These are phyloP conservation scores for Coemansia sp. DNA, from an alignment of 192 early-diverging fungal genomes.

Conservation along the genomic window DNA sequence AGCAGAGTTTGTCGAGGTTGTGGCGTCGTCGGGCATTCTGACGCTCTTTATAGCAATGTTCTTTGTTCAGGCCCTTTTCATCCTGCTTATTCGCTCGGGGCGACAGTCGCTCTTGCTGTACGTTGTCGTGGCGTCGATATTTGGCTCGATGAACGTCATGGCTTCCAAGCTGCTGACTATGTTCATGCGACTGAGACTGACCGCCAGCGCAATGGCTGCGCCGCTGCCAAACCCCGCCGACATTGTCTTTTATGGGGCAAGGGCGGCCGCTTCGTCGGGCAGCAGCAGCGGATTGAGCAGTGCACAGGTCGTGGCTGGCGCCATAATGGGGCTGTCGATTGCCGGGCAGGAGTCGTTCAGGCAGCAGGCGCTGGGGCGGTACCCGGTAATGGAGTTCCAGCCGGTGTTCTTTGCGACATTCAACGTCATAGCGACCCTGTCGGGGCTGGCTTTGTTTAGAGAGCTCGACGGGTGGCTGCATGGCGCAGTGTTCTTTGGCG, in stretches of 20 bases:
- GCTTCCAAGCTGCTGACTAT: constrained; percentile 50
- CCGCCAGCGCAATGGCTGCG: not conserved
- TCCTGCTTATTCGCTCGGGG: constrained; percentile 22
- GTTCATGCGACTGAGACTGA: constrained; percentile 33
- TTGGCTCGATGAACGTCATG: constrained; percentile 54
- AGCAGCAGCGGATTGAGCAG: not conserved
- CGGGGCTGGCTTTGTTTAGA: constrained; percentile 41
- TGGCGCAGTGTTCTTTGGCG: constrained; percentile 27
- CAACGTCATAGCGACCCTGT: constrained; percentile 47
- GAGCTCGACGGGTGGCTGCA: constrained; percentile 42
- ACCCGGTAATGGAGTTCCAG: constrained; percentile 51
- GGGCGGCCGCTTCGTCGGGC: not conserved
- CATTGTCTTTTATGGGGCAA: constrained; percentile 39
- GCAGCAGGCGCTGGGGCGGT: constrained; percentile 52
- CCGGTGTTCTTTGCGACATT: constrained; percentile 54
- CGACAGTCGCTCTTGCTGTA: constrained; percentile 39
- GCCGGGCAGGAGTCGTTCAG: constrained; percentile 51
- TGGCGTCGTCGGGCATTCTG: constrained; percentile 37
- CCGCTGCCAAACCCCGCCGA: constrained; percentile 37
- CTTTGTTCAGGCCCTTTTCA: constrained; percentile 22
- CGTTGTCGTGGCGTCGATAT: constrained; percentile 40
- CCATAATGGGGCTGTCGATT: constrained; percentile 38
- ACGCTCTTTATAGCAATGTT: constrained; percentile 19
- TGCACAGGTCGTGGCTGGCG: constrained; percentile 17
- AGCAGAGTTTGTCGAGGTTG: constrained; percentile 35